phyloP scores from a whole-genome alignment of 805 yeast species.

The Candida saitoana region DNA sequence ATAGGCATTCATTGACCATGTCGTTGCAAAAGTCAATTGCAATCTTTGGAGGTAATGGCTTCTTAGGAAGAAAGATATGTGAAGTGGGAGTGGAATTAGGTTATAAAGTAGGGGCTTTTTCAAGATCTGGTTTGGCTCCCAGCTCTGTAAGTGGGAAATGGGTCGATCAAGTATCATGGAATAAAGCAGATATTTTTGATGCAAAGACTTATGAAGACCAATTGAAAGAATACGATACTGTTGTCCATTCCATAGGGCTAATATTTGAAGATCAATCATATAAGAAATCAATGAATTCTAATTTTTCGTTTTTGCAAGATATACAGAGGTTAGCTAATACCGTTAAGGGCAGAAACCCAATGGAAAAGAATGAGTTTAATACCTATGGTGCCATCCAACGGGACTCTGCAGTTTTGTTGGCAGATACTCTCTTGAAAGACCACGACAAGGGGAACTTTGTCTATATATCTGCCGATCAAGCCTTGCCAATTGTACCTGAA shows the following conservation, averaged over 20 bases:
- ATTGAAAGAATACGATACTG: conserved; percentile 52
- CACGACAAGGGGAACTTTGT: conserved; percentile 40
- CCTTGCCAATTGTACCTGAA: conserved; percentile 61
- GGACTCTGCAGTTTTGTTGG: conserved; percentile 63
- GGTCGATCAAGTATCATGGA: conserved; percentile 62
- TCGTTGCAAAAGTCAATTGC: conserved; percentile 34
- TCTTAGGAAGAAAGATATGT: conserved; percentile 66
- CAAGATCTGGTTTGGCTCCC: conserved; percentile 55
- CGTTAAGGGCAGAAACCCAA: conserved; percentile 59
- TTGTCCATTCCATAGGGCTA: conserved; percentile 81
- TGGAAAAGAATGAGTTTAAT: conserved; percentile 41
- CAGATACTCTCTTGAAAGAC: conserved; percentile 45
- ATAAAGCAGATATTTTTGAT: conserved; percentile 61
- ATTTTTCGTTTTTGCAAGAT: conserved; percentile 33
- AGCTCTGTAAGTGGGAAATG: conserved; percentile 39
- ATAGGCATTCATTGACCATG: no score
- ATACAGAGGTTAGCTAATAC: conserved; percentile 24
- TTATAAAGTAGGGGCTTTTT: conserved; percentile 62
- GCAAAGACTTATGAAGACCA: conserved; percentile 52
- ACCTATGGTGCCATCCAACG: conserved; percentile 64
- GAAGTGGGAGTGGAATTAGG: conserved; percentile 62
- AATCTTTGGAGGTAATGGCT: conserved; percentile 88
- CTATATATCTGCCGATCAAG: conserved; percentile 76
- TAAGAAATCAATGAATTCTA: conserved; percentile 49
- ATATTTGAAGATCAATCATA: conserved; percentile 66